These are phyloP conservation scores for Aphanomyces cochlioides DNA, from an alignment of 352 stramenopile species.

Conservation along the genomic window DNA sequence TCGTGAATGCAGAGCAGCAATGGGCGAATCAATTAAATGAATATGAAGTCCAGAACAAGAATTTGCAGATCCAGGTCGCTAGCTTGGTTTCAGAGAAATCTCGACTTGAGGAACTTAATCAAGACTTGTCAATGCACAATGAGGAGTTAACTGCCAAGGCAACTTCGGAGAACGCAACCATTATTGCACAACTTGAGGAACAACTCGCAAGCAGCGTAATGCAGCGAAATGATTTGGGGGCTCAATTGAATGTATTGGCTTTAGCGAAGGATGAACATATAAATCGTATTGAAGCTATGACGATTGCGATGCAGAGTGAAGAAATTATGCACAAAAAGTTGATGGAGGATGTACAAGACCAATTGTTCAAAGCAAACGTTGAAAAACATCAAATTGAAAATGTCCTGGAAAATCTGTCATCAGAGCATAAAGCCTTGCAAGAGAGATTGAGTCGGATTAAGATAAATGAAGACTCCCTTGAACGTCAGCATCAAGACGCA, in stretches of 20 bases:
- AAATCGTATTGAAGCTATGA: not conserved
- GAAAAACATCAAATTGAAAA: constrained; percentile 8
- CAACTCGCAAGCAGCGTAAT: not conserved
- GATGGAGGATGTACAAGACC: constrained; percentile 4
- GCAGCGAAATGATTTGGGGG: not conserved
- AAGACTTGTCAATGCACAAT: no score
- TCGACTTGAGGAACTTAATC: no score
- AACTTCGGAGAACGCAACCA: no score
- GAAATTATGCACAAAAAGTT: constrained; percentile 6
- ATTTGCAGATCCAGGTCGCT: no score
- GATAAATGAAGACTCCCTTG: no score
- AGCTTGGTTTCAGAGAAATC: no score
- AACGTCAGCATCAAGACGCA: no score
- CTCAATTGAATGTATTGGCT: not conserved
- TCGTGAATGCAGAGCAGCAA: no score
- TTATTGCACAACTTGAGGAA: not conserved
- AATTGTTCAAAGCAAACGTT: constrained; percentile 13
- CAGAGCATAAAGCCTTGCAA: not conserved
- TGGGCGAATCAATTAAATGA: no score
- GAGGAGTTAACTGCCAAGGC: no score
- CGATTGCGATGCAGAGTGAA: not conserved
- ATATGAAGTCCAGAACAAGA: no score
- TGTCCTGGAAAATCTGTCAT: not conserved
- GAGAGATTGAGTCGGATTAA: not conserved
- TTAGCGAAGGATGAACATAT: not conserved